Conservation (phyloP, 805 yeast species). For the Jamesozyma spencerorum region DNA sequence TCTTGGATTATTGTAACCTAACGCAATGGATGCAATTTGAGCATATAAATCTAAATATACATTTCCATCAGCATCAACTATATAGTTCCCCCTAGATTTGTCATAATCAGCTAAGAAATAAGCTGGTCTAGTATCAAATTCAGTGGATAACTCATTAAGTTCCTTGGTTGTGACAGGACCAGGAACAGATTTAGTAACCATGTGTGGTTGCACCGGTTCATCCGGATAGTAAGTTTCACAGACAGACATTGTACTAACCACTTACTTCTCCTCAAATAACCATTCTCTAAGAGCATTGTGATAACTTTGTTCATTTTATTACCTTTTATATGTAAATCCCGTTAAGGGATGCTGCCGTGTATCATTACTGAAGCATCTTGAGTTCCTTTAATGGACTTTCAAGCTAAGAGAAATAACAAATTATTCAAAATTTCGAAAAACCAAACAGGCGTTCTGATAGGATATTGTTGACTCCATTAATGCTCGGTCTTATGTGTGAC, state of each 20-base stretch:
- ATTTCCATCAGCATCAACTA: conserved; percentile 60
- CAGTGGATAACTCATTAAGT: conserved; percentile 43
- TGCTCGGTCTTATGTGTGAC: too few species aligned
- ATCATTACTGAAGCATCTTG: too few species aligned
- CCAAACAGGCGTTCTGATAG: too few species aligned
- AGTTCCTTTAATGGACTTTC: too few species aligned
- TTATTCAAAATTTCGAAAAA: too few species aligned
- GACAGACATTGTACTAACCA: conserved; percentile 28
- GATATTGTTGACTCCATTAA: too few species aligned
- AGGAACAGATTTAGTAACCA: conserved; percentile 54
- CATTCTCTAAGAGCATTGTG: too few species aligned
- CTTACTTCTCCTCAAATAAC: too few species aligned
- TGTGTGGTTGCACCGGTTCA: conserved; percentile 68
- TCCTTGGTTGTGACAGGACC: conserved; percentile 60
- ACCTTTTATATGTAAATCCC: too few species aligned
- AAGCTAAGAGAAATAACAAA: too few species aligned
- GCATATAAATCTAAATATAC: conserved; percentile 53
- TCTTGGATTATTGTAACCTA: conserved; percentile 64
- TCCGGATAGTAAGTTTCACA: conserved; percentile 57
- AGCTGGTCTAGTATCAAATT: conserved; percentile 53
- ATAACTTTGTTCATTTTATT: too few species aligned
- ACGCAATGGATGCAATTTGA: conserved; percentile 63
- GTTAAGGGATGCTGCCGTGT: too few species aligned
- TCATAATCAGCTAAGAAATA: conserved; percentile 57
- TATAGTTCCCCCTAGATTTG: conserved; percentile 56